Evolutionary conservation across 352 stramenopile species (phyloP).

Genomic region (Globisporangium canariense): DNA sequence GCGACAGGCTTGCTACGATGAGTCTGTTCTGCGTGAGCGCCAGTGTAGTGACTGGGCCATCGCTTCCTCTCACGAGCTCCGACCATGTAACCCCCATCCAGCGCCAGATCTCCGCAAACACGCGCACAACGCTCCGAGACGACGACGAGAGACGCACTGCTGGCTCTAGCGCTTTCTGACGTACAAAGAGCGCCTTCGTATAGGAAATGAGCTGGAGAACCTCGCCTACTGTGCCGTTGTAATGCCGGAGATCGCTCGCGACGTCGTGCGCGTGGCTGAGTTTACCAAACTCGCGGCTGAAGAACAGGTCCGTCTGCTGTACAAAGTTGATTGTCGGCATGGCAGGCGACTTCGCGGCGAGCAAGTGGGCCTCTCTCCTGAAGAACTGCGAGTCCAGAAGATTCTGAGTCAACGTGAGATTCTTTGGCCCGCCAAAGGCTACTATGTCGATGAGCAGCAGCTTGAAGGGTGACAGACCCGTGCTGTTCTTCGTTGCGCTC

Average conservation of each 20-base stretch:
- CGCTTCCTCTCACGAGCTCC: slow-evolving; percentile 5
- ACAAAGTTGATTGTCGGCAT: slow-evolving; percentile 2
- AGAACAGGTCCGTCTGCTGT: slow-evolving; percentile 27
- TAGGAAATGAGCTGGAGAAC: slow-evolving; percentile 33
- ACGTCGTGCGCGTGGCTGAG: slow-evolving; percentile 31
- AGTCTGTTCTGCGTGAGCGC: slow-evolving; percentile 15
- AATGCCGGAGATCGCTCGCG: slow-evolving; percentile 30
- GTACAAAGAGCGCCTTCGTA: slow-evolving; percentile 18
- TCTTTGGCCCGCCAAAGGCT: slow-evolving; percentile 15
- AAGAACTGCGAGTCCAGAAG: slow-evolving; percentile 29
- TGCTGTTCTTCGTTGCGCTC: slow-evolving; percentile 7
- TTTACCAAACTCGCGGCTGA: slow-evolving; percentile 24
- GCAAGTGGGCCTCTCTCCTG: slow-evolving; percentile 5
- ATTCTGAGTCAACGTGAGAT: slow-evolving; percentile 20
- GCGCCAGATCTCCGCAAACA: slow-evolving; percentile 24
- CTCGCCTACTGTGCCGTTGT: slow-evolving; percentile 36
- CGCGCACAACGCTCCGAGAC: slow-evolving; percentile 11
- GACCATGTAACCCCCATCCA: slow-evolving; percentile 26
- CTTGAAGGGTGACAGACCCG: slow-evolving; percentile 28
- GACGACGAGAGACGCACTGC: neutral
- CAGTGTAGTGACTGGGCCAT: neutral
- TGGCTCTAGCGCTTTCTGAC: slow-evolving; percentile 13
- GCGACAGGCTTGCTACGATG: slow-evolving; percentile 5
- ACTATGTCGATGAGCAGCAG: slow-evolving; percentile 31
- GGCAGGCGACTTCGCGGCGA: slow-evolving; percentile 4